phyloP scores from a whole-genome alignment of 352 stramenopile species.

The Thraustotheca clavata region DNA sequence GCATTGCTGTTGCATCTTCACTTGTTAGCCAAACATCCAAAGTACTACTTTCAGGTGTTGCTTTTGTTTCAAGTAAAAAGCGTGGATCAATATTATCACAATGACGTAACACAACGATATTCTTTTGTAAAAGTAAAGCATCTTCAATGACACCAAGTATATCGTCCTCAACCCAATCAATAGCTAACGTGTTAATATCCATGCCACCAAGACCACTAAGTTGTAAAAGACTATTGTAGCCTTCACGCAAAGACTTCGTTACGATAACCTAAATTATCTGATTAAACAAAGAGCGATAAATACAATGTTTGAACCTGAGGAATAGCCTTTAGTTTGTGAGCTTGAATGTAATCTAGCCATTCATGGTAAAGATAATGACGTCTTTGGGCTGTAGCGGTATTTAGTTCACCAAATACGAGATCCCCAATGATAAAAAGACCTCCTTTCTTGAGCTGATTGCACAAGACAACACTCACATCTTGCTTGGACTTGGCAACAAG shows the following conservation, averaged over 20 bases:
- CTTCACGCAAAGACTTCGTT: slow-evolving; percentile 32
- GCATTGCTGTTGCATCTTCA: slow-evolving; percentile 28
- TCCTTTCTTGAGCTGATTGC: slow-evolving; percentile 73
- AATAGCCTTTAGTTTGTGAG: slow-evolving; percentile 27
- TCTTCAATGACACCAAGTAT: slow-evolving; percentile 36
- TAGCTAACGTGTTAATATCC: slow-evolving; percentile 63
- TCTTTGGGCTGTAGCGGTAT: slow-evolving; percentile 23
- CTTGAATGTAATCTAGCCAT: slow-evolving; percentile 26
- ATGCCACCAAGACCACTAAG: slow-evolving; percentile 60
- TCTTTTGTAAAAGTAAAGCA: slow-evolving; percentile 43
- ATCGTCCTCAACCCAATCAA: slow-evolving; percentile 39
- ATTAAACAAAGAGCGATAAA: neutral
- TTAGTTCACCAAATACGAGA: slow-evolving; percentile 40
- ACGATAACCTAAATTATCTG: slow-evolving; percentile 37
- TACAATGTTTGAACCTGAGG: neutral
- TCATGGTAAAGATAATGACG: slow-evolving; percentile 34
- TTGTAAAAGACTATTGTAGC: slow-evolving; percentile 60
- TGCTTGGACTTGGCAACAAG: slow-evolving; percentile 41
- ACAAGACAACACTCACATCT: slow-evolving; percentile 39
- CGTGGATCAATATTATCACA: slow-evolving; percentile 37
- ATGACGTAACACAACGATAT: slow-evolving; percentile 44
- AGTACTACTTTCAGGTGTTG: slow-evolving; percentile 25
- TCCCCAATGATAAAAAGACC: slow-evolving; percentile 65
- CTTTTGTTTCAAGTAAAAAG: slow-evolving; percentile 28
- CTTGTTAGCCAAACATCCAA: slow-evolving; percentile 55